Evolutionary conservation across 805 yeast species (phyloP).

Genomic region (Candida ipomoeae): DNA sequence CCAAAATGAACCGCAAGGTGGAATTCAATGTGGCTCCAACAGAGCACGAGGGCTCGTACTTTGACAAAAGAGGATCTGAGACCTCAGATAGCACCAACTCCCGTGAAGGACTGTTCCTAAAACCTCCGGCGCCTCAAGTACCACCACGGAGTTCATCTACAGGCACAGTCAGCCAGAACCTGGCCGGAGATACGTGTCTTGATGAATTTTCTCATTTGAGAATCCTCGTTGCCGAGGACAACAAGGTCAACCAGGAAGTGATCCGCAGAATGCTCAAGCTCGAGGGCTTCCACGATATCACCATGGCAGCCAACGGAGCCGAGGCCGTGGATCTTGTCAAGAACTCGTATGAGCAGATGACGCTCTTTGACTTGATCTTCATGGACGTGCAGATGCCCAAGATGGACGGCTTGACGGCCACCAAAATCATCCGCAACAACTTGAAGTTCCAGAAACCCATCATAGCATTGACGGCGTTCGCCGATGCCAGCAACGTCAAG

Average conservation of each 20-base stretch:
- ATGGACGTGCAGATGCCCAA: constrained; percentile 99
- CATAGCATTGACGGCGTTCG: constrained; percentile 93
- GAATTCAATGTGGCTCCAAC: constrained; percentile 29
- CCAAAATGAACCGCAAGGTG: constrained; percentile 50
- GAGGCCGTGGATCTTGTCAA: constrained; percentile 75
- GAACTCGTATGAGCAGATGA: constrained; percentile 38
- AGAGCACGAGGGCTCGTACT: background rate
- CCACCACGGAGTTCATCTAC: constrained; percentile 10
- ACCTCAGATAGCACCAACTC: background rate
- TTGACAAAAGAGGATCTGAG: background rate
- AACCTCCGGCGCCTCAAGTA: background rate
- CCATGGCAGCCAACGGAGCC: constrained; percentile 84
- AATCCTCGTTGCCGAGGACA: constrained; percentile 91
- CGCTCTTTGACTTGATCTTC: constrained; percentile 66
- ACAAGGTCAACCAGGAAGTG: constrained; percentile 90
- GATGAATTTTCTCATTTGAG: constrained; percentile 32
- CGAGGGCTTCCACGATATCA: constrained; percentile 71
- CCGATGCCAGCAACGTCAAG: constrained; percentile 84
- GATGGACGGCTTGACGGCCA: constrained; percentile 84
- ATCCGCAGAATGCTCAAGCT: constrained; percentile 80
- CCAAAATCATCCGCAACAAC: constrained; percentile 64
- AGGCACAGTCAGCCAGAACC: constrained; percentile 15
- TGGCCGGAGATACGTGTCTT: constrained; percentile 17
- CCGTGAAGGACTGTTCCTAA: background rate
- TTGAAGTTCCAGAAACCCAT: constrained; percentile 66